Percentiles rank a stretch among this genome's conserved stretches.
Evolutionary conservation across 2,329 filamentous ascomycete genomes (phyloP).

Genomic region (Pseudopyrenochaeta lycopersici): DNA sequence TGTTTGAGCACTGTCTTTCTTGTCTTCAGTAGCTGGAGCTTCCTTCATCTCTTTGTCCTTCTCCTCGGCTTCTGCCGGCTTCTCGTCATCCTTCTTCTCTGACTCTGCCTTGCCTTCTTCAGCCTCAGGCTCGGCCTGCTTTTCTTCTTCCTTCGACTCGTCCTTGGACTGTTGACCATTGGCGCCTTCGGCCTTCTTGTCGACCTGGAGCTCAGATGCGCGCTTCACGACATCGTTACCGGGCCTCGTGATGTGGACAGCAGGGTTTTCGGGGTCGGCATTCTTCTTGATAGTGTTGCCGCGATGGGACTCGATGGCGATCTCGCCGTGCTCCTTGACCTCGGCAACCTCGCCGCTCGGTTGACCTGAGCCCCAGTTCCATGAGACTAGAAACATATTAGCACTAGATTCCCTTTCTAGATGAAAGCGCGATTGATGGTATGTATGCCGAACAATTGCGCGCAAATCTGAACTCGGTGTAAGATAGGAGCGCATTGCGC

Average conservation of each 20-base stretch:
- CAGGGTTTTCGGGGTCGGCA: conserved; percentile 67
- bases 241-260: conserved; percentile 65
- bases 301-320: conserved; percentile 67
- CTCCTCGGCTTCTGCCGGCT: conserved; percentile 41
- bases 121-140: conserved; percentile 37
- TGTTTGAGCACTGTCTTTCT: conserved; percentile 30
- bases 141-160: conserved; percentile 44
- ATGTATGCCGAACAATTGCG: conserved; percentile 23
- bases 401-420: not conserved
- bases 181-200: conserved; percentile 52
- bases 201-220: conserved; percentile 67
- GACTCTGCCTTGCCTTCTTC: conserved; percentile 42
- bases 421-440: conserved; percentile 31
- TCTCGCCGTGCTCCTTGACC: conserved; percentile 66
- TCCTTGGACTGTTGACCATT: conserved; percentile 47
- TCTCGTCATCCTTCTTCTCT: conserved; percentile 39
- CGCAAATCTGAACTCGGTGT: conserved; percentile 10
- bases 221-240: conserved; percentile 73
- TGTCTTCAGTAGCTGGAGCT: conserved; percentile 23
- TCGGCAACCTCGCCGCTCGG: conserved; percentile 66
- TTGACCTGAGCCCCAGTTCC: conserved; percentile 66
- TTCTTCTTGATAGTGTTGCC: conserved; percentile 73
- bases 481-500: conserved; percentile 9
- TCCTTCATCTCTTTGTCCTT: conserved; percentile 41
- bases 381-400: conserved; percentile 62